A percentile compares a stretch with the other conserved stretches of the same genome.
Conservation (phyloP, 2,329 filamentous ascomycete species). For the Phyllosticta citribraziliensis region DNA sequence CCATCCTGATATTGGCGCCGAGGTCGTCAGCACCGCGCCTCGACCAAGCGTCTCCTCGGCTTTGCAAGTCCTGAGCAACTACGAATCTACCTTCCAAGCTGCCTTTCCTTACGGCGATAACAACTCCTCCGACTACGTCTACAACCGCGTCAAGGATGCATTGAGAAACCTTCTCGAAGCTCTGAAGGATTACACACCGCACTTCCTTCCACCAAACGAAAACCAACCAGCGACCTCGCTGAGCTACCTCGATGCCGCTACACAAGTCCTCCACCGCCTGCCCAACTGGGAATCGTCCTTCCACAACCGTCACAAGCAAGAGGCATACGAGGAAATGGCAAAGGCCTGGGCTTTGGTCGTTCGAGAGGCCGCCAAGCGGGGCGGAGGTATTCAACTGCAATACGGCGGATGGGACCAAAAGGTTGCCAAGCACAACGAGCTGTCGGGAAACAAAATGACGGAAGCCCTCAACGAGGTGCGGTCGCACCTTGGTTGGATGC, state of each 20-base stretch:
- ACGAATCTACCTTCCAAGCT: slow-evolving; percentile 66
- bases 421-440: slow-evolving; percentile 76
- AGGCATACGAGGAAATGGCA: slow-evolving; percentile 91
- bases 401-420: slow-evolving; percentile 89
- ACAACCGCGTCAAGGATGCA: slow-evolving; percentile 80
- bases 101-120: slow-evolving; percentile 81
- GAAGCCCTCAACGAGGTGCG: slow-evolving; percentile 70
- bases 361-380: slow-evolving; percentile 80
- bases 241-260: slow-evolving; percentile 80
- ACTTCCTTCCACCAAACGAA: slow-evolving; percentile 90
- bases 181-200: slow-evolving; percentile 85
- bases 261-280: slow-evolving; percentile 77
- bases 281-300: slow-evolving; percentile 85
- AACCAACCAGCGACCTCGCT: slow-evolving; percentile 73
- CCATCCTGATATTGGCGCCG: slow-evolving; percentile 74
- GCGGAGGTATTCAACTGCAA: slow-evolving; percentile 80
- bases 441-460: slow-evolving; percentile 71
- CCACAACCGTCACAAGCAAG: slow-evolving; percentile 87
- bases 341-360: slow-evolving; percentile 90
- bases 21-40: slow-evolving; percentile 75
- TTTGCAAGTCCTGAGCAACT: slow-evolving; percentile 69
- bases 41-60: slow-evolving; percentile 77
- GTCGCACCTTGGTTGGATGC: slow-evolving; percentile 70
- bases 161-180: slow-evolving; percentile 76
- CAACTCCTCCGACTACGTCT: slow-evolving; percentile 81